These are phyloP conservation scores for Starmerella sp. DNA, from an alignment of 805 yeast species.

Conservation along the genomic window DNA sequence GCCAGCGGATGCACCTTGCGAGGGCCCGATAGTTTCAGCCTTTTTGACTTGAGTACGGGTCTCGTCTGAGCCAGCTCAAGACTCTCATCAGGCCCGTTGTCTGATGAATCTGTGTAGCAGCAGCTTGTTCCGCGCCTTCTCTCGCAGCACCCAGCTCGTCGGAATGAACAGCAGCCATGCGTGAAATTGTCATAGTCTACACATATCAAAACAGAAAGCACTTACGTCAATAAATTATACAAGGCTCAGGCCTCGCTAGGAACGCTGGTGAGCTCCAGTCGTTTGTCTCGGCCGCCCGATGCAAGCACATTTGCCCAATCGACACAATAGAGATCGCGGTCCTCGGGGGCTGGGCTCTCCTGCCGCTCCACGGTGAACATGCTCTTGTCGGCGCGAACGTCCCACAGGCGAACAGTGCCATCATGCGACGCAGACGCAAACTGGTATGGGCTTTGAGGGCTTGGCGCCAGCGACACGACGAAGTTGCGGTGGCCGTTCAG, in stretches of 20 bases:
- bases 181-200: neutral
- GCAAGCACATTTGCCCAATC: slow-evolving; percentile 80
- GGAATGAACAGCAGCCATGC: neutral
- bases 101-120: too few species aligned
- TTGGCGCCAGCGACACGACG: slow-evolving; percentile 64
- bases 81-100: too few species aligned
- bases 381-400: slow-evolving; percentile 71
- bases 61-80: too few species aligned
- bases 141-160: too few species aligned
- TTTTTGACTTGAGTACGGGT: too few species aligned
- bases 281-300: slow-evolving; percentile 90
- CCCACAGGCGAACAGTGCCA: slow-evolving; percentile 94
- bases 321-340: slow-evolving; percentile 70
- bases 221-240: neutral
- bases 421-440: slow-evolving; percentile 91
- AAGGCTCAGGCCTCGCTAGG: slow-evolving; percentile 16
- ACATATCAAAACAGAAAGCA: neutral
- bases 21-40: too few species aligned
- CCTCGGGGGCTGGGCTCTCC: slow-evolving; percentile 35
- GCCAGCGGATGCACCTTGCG: too few species aligned
- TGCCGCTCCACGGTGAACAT: slow-evolving; percentile 68
- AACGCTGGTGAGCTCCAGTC: slow-evolving; percentile 66
- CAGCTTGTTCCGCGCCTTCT: too few species aligned
- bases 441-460: slow-evolving; percentile 71
- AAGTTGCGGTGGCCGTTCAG: slow-evolving; percentile 84